Percentiles rank a stretch among this genome's conserved stretches.
Evolutionary conservation across 129 eudicot genomes (phyloP).

Genomic region (Smallanthus sonchifolius): DNA sequence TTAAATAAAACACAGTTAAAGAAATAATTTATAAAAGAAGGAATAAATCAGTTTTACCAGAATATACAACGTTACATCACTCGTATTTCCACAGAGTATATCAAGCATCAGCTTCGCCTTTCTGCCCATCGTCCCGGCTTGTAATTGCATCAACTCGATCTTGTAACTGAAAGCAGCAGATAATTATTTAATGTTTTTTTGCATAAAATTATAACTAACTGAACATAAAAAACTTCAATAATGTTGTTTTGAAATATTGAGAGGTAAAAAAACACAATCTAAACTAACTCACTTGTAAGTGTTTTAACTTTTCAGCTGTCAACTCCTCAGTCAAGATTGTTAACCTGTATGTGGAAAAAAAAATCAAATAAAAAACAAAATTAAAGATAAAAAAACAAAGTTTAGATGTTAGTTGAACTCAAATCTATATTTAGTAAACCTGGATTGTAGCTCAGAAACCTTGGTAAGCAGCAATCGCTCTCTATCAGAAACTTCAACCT

Average conservation of each 20-base stretch:
- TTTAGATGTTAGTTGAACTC: neutral
- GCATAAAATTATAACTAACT: neutral
- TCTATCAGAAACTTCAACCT: constrained; percentile 93
- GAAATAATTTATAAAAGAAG: neutral
- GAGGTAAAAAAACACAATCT: neutral
- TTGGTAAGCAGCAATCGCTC: constrained; percentile 67
- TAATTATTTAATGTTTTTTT: neutral
- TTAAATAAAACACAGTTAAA: neutral
- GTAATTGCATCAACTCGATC: constrained; percentile 46
- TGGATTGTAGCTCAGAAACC: constrained; percentile 89
- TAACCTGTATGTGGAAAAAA: constrained; percentile 50
- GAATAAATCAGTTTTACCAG: constrained; percentile 35
- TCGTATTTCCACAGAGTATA: constrained; percentile 28
- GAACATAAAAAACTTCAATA: neutral
- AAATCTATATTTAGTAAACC: constrained; percentile 36
- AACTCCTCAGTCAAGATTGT: constrained; percentile 75
- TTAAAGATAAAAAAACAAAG: neutral
- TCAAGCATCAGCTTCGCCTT: constrained; percentile 56
- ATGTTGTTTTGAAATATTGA: neutral
- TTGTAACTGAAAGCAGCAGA: constrained; percentile 56
- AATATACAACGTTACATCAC: constrained; percentile 44
- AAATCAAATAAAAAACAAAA: neutral
- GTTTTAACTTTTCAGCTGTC: constrained; percentile 73
- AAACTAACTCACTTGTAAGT: constrained; percentile 56
- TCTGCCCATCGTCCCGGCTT: constrained; percentile 2